phyloP scores from a whole-genome alignment of 371 early-diverging fungal genomes.

The Apophysomyces elegans region DNA sequence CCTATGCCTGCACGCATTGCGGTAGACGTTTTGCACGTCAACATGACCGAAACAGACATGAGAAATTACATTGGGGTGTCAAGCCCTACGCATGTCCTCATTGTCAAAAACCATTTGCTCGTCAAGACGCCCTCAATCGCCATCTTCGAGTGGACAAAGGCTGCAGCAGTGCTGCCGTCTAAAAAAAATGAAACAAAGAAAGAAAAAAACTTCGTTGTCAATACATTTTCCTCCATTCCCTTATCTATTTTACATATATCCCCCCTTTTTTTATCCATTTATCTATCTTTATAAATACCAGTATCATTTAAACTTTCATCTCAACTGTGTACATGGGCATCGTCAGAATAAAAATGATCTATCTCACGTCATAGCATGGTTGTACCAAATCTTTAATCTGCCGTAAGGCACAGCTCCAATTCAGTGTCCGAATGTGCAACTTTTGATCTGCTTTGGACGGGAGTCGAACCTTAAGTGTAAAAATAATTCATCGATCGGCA shows the following conservation, averaged over 20 bases:
- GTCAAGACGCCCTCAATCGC: conserved; percentile 71
- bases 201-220: not conserved
- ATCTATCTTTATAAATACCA: not conserved
- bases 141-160: conserved; percentile 68
- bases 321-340: conserved; percentile 6
- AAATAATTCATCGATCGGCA: not conserved
- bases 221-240: not conserved
- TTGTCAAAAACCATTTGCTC: conserved; percentile 53
- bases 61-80: conserved; percentile 52
- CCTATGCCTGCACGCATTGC: conserved; percentile 48
- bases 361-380: conserved; percentile 1
- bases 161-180: conserved; percentile 28
- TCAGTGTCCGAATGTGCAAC: not conserved
- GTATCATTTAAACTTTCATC: conserved; percentile 1
- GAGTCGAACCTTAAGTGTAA: not conserved
- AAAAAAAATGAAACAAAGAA: not conserved
- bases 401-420: not conserved
- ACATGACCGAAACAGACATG: conserved; percentile 58
- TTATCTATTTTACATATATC: not conserved
- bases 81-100: conserved; percentile 53
- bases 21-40: conserved; percentile 51
- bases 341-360: conserved; percentile 7
- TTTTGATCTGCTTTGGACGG: conserved; percentile 3
- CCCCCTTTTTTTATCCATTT: not conserved
- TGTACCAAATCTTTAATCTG: not conserved